These are phyloP conservation scores for Lentinula novae-zelandiae DNA, from an alignment of 1,284 basidiomycete genomes.

Conservation along the genomic window DNA sequence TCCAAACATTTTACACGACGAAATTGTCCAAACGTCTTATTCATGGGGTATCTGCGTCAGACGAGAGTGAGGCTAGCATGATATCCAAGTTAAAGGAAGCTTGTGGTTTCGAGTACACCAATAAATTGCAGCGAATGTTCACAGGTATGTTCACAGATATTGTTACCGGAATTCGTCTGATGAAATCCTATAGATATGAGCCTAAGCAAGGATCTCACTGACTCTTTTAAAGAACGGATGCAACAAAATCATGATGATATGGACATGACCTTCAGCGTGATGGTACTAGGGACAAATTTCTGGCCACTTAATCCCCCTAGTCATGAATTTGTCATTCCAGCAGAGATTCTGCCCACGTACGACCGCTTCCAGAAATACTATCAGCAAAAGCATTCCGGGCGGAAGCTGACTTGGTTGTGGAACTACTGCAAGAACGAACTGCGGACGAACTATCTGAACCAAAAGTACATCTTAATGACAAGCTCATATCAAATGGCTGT, in stretches of 20 bases:
- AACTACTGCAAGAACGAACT: constrained; percentile 97
- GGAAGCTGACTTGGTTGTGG: constrained; percentile 98
- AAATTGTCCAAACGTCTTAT: constrained; percentile 96
- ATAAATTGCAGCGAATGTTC: constrained; percentile 98
- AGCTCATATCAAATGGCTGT: constrained; percentile 96
- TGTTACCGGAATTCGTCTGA: not conserved
- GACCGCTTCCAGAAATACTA: constrained; percentile 95
- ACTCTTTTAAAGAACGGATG: constrained; percentile 96
- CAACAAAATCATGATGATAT: constrained; percentile 77
- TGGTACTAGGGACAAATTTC: constrained; percentile 94
- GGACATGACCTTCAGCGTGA: constrained; percentile 89
- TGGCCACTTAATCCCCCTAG: constrained; percentile 89
- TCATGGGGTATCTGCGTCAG: constrained; percentile 89
- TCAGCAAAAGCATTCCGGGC: constrained; percentile 89
- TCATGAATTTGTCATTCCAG: constrained; percentile 87
- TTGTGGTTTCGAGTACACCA: constrained; percentile 98
- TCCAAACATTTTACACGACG: constrained; percentile 98
- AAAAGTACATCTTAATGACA: constrained; percentile 96
- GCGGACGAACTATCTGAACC: constrained; percentile 86
- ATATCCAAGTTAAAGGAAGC: constrained; percentile 98
- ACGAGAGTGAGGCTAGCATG: constrained; percentile 98
- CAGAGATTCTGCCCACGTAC: constrained; percentile 84
- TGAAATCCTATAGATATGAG: constrained; percentile 71
- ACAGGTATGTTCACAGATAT: constrained; percentile 55
- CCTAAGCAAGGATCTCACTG: constrained; percentile 93